Percentiles rank a stretch among this genome's conserved stretches.
Evolutionary conservation across 371 early-diverging fungal genomes (phyloP).

Genomic region (Blakeslea trispora): DNA sequence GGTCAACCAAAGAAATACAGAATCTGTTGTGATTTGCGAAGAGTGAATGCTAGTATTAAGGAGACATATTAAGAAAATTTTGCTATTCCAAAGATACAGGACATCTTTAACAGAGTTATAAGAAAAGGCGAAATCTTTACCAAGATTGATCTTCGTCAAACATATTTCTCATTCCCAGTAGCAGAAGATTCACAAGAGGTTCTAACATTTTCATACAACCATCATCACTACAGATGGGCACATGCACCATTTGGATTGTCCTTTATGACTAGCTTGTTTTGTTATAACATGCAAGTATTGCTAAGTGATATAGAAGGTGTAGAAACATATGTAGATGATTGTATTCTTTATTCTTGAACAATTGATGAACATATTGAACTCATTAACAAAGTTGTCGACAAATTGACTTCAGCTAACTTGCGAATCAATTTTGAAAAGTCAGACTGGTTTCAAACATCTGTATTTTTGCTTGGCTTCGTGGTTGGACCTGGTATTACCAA

Average conservation of each 20-base stretch:
- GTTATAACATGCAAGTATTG: too few relatives aligned
- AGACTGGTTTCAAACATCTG: too few relatives aligned
- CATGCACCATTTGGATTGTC: background rate
- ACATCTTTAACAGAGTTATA: conserved; percentile 1
- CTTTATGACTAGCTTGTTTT: too few relatives aligned
- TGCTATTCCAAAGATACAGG: conserved; percentile 8
- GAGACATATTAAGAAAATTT: background rate
- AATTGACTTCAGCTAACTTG: too few relatives aligned
- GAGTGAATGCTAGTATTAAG: background rate
- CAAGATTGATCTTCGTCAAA: background rate
- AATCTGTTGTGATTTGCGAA: conserved; percentile 6
- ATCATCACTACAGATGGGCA: background rate
- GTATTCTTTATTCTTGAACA: too few relatives aligned
- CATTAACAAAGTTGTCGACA: too few relatives aligned
- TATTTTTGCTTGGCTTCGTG: too few relatives aligned
- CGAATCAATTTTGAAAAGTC: too few relatives aligned
- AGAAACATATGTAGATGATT: too few relatives aligned
- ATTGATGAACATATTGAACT: too few relatives aligned
- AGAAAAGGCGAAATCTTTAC: background rate
- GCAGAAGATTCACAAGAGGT: background rate
- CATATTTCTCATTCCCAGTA: background rate
- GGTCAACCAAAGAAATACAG: background rate
- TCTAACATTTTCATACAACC: background rate
- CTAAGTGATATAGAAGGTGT: too few relatives aligned
- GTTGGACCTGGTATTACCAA: too few relatives aligned